Percentiles rank a stretch among this genome's conserved stretches.
phyloP scores from a whole-genome alignment of 805 yeast genomes.

The Lipomyces yamanashiensis region DNA sequence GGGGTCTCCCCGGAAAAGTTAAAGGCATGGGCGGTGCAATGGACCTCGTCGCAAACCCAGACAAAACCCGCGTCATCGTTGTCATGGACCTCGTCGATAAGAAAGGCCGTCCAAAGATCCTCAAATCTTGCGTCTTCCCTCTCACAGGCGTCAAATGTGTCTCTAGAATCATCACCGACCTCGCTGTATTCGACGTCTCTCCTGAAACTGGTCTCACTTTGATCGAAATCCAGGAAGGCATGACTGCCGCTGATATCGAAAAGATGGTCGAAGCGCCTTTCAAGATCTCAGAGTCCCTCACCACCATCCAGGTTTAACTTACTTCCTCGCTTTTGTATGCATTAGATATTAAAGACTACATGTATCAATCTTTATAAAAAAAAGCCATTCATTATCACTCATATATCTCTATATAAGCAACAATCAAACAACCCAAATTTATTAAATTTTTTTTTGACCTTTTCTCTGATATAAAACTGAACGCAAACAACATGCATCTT shows the following conservation, averaged over 20 bases:
- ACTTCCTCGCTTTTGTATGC: too few species aligned
- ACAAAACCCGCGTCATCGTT: conserved; percentile 52
- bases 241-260: conserved; percentile 50
- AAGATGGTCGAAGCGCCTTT: conserved; percentile 51
- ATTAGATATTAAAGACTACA: too few species aligned
- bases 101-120: conserved; percentile 54
- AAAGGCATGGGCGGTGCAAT: conserved; percentile 63
- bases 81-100: conserved; percentile 56
- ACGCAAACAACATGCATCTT: neutral
- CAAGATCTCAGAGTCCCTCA: conserved; percentile 38
- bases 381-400: too few species aligned
- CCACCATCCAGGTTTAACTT: conserved; percentile 15
- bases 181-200: conserved; percentile 56
- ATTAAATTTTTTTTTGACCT: neutral
- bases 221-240: conserved; percentile 51
- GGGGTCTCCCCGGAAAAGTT: conserved; percentile 58
- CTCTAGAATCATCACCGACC: conserved; percentile 53
- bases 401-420: too few species aligned
- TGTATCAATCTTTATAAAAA: neutral
- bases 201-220: conserved; percentile 48
- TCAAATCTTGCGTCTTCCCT: conserved; percentile 53
- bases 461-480: neutral
- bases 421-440: too few species aligned
- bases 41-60: conserved; percentile 57
- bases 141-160: conserved; percentile 55